Conservation (phyloP, 2,329 filamentous ascomycete species). For the Fusarium anguioides region DNA sequence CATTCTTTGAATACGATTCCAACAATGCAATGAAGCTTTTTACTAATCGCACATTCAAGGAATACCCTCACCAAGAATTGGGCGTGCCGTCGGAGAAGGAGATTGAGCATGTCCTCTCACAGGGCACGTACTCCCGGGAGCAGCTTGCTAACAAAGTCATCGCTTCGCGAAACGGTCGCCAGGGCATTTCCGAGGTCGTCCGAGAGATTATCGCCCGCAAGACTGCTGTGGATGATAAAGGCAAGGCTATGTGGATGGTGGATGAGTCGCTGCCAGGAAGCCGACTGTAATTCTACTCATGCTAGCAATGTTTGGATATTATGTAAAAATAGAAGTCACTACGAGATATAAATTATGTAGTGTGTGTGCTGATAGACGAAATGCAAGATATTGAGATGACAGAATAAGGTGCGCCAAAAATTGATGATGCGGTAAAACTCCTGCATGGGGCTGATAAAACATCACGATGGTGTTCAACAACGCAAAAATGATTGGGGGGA, state of each 20-base stretch:
- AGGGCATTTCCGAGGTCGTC: constrained; percentile 76
- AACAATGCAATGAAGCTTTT: constrained; percentile 68
- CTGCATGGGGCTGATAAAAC: constrained; percentile 10
- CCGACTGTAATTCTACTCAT: constrained; percentile 46
- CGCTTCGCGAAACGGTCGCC: constrained; percentile 68
- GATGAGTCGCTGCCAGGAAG: constrained; percentile 48
- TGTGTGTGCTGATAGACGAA: constrained; percentile 44
- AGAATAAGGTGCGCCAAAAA: constrained; percentile 10
- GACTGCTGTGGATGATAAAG: constrained; percentile 60
- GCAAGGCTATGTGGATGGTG: constrained; percentile 55
- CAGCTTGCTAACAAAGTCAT: constrained; percentile 74
- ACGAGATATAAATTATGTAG: constrained; percentile 29
- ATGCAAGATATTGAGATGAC: constrained; percentile 28
- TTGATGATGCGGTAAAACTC: constrained; percentile 20
- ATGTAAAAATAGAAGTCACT: constrained; percentile 46
- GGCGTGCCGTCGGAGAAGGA: constrained; percentile 79
- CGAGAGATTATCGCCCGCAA: constrained; percentile 74
- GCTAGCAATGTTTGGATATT: constrained; percentile 21
- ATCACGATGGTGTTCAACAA: constrained; percentile 20
- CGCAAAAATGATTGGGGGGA: not conserved
- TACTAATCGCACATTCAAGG: constrained; percentile 69
- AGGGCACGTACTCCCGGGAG: constrained; percentile 56
- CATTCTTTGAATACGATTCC: constrained; percentile 73
- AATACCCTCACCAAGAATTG: constrained; percentile 78
- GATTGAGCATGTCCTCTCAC: constrained; percentile 58